Evolutionary conservation across 441 rosid genomes (phyloP), one percentile per base, ranked within the genome.

Genomic region (Bocquillonia castaneifolia): DNA sequence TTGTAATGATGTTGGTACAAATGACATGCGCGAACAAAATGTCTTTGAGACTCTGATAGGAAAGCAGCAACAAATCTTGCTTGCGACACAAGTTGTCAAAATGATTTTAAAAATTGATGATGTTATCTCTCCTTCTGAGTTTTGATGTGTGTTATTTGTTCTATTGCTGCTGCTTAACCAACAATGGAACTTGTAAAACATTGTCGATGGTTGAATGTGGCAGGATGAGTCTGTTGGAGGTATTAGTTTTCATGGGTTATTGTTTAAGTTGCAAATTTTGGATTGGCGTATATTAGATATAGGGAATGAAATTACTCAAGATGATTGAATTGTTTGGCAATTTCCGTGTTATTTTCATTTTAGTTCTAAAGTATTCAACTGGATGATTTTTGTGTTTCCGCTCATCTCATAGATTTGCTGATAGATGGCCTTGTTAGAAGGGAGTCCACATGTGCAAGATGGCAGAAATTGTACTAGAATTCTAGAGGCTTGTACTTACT

Each of bases 91-190:
- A 78, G 99, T 95, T 50, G 98, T 95, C 47, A 95, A 95, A 82
- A 95, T 95, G 99, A 90, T 95, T 31, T 70, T 95, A 70, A 95
- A 95, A 80, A 95, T 92, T 42, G 99, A 95, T n/a, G 99, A 95
- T 80, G 97, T 95, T 65, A 95, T 95, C 74, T 83, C 96, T 50
- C 93, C 96, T 8, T 76, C 90, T 8, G 92, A 92, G 1, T 92
- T 76, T 78, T 95, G 81, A 89, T 37, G 10, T 25, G 67, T 62
- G n/a, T 32, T 14, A 2, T 48, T 18, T 23, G 39, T 32, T 45
- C 28, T 5, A 36, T 31, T 32, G 18, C 29, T 32, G 18, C 29
- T 71, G 50, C 59, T 57, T 68, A 57, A 28, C 20, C 67, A 42
- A 22, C 63, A 58, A 17, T 45, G 39, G 25, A 18, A 17, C 61